phyloP scores from a whole-genome alignment of 78 protist genomes.

The Tieghemostelium lacteum region DNA sequence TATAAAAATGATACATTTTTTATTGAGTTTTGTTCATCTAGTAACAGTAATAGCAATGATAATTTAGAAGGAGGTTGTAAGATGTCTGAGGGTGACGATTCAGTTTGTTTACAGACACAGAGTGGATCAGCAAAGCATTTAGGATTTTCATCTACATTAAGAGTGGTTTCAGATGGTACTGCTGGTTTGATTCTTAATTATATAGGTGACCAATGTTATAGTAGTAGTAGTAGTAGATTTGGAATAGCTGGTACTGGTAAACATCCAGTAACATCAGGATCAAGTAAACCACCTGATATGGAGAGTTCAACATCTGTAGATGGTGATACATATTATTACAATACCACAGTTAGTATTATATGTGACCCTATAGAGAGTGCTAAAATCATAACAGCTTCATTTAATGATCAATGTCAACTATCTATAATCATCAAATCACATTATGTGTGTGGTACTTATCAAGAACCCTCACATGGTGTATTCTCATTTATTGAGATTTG shows the following conservation, averaged over 20 bases:
- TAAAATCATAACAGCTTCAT: neutral
- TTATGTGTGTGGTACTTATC: neutral
- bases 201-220: conserved; percentile 3
- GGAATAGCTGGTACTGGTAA: neutral
- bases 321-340: neutral
- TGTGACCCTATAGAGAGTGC: neutral
- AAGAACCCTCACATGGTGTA: neutral
- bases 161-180: neutral
- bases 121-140: neutral
- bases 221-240: neutral
- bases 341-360: conserved; percentile 4
- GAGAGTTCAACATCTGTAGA: no score
- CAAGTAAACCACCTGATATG: neutral
- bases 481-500: neutral
- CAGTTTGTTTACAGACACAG: neutral
- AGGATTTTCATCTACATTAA: neutral
- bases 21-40: neutral
- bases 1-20: neutral
- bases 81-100: neutral
- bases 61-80: neutral
- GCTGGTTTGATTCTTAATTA: conserved; percentile 4
- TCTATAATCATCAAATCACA: neutral
- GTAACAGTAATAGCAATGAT: neutral
- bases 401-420: neutral
- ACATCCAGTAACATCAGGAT: neutral